These are phyloP conservation scores for Floccularia luteovirens DNA, from an alignment of 768 basidiomycete species.

Conservation along the genomic window DNA sequence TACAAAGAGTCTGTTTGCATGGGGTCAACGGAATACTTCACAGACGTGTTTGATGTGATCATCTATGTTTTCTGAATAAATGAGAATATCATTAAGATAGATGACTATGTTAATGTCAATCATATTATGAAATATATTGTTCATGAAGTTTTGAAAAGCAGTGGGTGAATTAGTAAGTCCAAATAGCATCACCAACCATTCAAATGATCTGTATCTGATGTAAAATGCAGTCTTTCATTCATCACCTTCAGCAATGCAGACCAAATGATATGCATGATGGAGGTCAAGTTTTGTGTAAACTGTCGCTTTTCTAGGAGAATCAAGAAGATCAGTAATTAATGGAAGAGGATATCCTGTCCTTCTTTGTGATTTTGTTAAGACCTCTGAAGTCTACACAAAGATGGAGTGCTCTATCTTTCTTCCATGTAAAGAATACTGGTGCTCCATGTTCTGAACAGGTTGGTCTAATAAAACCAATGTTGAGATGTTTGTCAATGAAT, in stretches of 20 bases:
- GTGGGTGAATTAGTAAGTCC: slow-evolving; percentile 25
- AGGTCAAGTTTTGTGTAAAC: too few species aligned
- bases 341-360: slow-evolving; percentile 20
- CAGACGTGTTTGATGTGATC: too few species aligned
- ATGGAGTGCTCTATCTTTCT: neutral
- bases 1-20: slow-evolving; percentile 16
- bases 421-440: too few species aligned
- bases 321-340: slow-evolving; percentile 20
- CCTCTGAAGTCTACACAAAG: slow-evolving; percentile 4
- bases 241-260: too few species aligned
- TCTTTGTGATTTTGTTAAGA: slow-evolving; percentile 13
- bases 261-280: slow-evolving; percentile 24
- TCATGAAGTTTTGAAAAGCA: slow-evolving; percentile 28
- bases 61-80: slow-evolving; percentile 12
- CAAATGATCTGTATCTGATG: too few species aligned
- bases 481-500: slow-evolving; percentile 1
- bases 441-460: too few species aligned
- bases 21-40: too few species aligned
- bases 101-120: slow-evolving; percentile 33
- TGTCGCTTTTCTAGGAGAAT: slow-evolving; percentile 16
- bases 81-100: slow-evolving; percentile 5
- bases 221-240: slow-evolving; percentile 36
- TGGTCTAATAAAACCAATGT: neutral
- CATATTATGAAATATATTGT: too few species aligned
- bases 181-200: too few species aligned